Evolutionary conservation across 2,329 filamentous ascomycete genomes (phyloP).

Genomic region (Botrytis squamosa): DNA sequence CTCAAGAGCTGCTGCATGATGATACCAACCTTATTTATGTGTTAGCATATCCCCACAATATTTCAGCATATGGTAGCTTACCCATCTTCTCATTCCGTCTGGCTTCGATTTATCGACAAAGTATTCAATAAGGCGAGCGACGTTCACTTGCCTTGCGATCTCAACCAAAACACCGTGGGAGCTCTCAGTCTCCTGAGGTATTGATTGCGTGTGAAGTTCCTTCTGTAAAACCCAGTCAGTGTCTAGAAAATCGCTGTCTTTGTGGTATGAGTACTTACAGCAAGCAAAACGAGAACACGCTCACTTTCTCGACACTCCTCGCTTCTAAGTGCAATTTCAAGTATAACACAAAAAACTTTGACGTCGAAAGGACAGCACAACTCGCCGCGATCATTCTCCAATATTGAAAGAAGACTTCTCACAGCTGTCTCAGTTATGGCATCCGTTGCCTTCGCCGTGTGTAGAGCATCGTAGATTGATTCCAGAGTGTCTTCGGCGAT

Average conservation of each 20-base stretch:
- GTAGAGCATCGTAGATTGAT: constrained; percentile 12
- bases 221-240: constrained; percentile 23
- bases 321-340: constrained; percentile 29
- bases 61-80: constrained; percentile 19
- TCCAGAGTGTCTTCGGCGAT: not conserved
- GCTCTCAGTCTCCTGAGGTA: not conserved
- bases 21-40: constrained; percentile 30
- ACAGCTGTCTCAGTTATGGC: not conserved
- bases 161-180: not conserved
- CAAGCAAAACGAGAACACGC: constrained; percentile 33
- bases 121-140: constrained; percentile 22
- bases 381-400: constrained; percentile 27
- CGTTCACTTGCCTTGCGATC: constrained; percentile 1
- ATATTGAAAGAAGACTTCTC: constrained; percentile 15
- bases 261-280: constrained; percentile 27
- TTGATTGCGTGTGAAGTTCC: constrained; percentile 24
- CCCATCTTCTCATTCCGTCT: constrained; percentile 34
- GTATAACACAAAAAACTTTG: constrained; percentile 26
- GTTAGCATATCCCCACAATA: constrained; percentile 9
- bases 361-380: constrained; percentile 30
- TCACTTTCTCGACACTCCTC: constrained; percentile 29
- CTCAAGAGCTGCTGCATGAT: constrained; percentile 34
- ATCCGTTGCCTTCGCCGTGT: not conserved
- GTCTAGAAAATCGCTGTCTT: not conserved
- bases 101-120: constrained; percentile 28